These are phyloP conservation scores for Colletotrichum tropicale DNA, from an alignment of 2,329 filamentous ascomycete genomes.

Conservation along the genomic window DNA sequence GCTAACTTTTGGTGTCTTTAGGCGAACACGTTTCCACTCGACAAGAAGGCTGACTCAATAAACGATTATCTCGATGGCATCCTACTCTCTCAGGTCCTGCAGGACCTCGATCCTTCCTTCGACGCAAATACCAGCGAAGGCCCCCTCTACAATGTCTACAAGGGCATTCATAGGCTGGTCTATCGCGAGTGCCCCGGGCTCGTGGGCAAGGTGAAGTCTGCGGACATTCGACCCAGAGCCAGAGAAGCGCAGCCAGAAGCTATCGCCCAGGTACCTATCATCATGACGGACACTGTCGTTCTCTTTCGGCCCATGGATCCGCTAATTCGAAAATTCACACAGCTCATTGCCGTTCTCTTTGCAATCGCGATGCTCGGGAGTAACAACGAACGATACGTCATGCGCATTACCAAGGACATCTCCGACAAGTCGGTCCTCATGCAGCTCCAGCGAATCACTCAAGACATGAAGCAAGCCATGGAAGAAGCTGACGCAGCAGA, in stretches of 20 bases:
- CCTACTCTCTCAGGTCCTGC: slow-evolving; percentile 59
- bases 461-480: slow-evolving; percentile 42
- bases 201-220: slow-evolving; percentile 54
- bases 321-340: slow-evolving; percentile 36
- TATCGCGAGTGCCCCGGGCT: slow-evolving; percentile 56
- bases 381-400: slow-evolving; percentile 59
- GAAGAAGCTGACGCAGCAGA: slow-evolving; percentile 38
- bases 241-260: slow-evolving; percentile 60
- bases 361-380: slow-evolving; percentile 65
- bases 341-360: slow-evolving; percentile 68
- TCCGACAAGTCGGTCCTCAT: slow-evolving; percentile 44
- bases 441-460: slow-evolving; percentile 50
- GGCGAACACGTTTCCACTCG: slow-evolving; percentile 47
- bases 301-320: background rate
- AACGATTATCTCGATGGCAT: slow-evolving; percentile 58
- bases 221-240: slow-evolving; percentile 63
- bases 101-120: slow-evolving; percentile 63
- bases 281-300: background rate
- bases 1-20: slow-evolving; percentile 1
- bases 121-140: slow-evolving; percentile 31
- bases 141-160: slow-evolving; percentile 55
- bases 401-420: slow-evolving; percentile 35
- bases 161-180: slow-evolving; percentile 60
- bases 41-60: slow-evolving; percentile 51
- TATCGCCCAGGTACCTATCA: slow-evolving; percentile 52